A percentile compares a stretch with the other conserved stretches of the same genome.
Evolutionary conservation across 176 grass and related monocot genomes (phyloP).

Genomic region (bread wheat (Triticum aestivum)): DNA sequence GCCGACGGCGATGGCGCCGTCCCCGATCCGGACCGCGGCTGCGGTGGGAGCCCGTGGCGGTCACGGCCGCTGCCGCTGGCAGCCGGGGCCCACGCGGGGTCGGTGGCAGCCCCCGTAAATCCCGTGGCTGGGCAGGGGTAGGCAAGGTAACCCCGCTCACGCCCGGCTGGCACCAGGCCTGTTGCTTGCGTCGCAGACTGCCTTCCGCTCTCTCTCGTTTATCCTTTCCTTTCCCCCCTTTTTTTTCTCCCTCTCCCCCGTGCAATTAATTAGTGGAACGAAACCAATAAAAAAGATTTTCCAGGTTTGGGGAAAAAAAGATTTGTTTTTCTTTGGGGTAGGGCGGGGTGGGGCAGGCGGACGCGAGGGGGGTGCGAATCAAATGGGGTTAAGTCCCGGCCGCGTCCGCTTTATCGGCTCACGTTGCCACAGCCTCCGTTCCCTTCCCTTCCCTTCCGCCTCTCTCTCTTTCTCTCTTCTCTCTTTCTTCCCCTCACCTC

Average conservation of each 20-base stretch:
- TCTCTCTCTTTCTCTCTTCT: background rate
- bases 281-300: background rate
- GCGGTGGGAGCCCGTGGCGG: background rate
- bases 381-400: conserved; percentile 44
- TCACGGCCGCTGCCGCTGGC: background rate
- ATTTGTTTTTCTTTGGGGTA: background rate
- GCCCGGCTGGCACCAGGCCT: background rate
- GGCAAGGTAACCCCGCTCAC: background rate
- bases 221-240: background rate
- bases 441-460: background rate
- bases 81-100: background rate
- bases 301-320: background rate
- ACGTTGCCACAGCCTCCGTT: conserved; percentile 56
- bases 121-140: background rate
- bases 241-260: background rate
- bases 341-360: conserved; percentile 15
- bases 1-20: background rate
- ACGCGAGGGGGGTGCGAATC: conserved; percentile 40
- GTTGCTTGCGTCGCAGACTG: conserved; percentile 25
- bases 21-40: background rate
- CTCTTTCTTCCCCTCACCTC: background rate
- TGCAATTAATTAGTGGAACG: too few relatives aligned
- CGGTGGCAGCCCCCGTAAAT: conserved; percentile 13
- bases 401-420: conserved; percentile 60
- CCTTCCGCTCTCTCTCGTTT: background rate